Evolutionary conservation across 2,329 filamentous ascomycete genomes (phyloP), one percentile per base, ranked within the genome.

Genomic region (Dactylellina sp.): DNA sequence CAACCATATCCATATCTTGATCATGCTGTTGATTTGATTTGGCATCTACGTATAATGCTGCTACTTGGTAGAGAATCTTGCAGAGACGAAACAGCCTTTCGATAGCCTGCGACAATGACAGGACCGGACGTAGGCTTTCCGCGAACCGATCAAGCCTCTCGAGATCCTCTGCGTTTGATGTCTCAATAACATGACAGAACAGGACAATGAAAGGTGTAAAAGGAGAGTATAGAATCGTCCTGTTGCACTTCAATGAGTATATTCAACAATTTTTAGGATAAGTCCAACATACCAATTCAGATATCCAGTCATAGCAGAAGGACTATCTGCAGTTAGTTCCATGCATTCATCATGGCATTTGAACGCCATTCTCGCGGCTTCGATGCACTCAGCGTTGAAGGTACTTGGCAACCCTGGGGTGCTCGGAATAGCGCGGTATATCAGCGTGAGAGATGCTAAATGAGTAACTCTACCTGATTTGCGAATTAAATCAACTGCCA

Each of bases 1-100:
- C 85, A 1, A 87, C 85, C 4, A 84, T 83, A 1, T 81, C 81
- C 78, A 86, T 82, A 53, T 81, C 81, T 46, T 84, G 81, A 72
- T 84, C 82, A 37, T 83, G 81, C 37, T 82, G 81, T 53, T 86
- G 83, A 76, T 81, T 82, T 16, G 82, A 81, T 77, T 88, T 89
- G 24, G 87, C 85, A 77, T 89, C 85, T 4, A 89, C 82, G 76
- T 90, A 90, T 2, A 89, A 80, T 47, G 82, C 83, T 5, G 88
- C 87, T 4, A 90, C 86, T 62, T 86, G 86, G 71, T 84, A 84
- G 79, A 90, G 87, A 24, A 89, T 84, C 37, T 85, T 83, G 76
- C 86, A 89, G 25, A 90, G 83, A n/a, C 84, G 85, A 77, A 88
- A 85, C 11, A 90, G 82, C 77, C 87, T 88, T 25, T 85, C 83